Evolutionary conservation across 2,329 filamentous ascomycete species (phyloP).

Genomic region (Penicillium sp.): DNA sequence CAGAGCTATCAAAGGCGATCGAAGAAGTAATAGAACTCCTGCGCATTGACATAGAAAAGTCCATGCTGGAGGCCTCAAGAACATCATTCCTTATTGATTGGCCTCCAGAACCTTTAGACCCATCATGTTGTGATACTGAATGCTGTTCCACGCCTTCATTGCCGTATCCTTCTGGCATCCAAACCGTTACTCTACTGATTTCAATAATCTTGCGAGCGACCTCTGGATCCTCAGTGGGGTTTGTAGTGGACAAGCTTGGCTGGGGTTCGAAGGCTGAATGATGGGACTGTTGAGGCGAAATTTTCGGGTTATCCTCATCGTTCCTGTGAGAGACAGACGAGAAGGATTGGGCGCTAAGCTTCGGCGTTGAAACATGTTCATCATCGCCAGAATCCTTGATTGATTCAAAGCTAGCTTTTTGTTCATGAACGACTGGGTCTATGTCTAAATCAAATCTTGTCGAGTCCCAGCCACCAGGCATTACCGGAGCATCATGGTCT

Average conservation of each 20-base stretch:
- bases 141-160: not conserved
- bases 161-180: slow-evolving; percentile 24
- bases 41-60: slow-evolving; percentile 20
- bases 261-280: not conserved
- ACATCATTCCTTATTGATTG: slow-evolving; percentile 23
- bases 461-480: slow-evolving; percentile 43
- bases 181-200: slow-evolving; percentile 33
- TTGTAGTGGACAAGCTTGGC: slow-evolving; percentile 17
- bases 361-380: slow-evolving; percentile 26
- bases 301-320: not conserved
- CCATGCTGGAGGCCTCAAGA: slow-evolving; percentile 22
- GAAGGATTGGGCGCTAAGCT: slow-evolving; percentile 20
- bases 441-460: slow-evolving; percentile 18
- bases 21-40: slow-evolving; percentile 19
- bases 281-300: not conserved
- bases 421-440: slow-evolving; percentile 9
- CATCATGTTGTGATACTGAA: not conserved
- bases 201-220: slow-evolving; percentile 33
- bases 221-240: slow-evolving; percentile 22
- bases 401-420: slow-evolving; percentile 2
- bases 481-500: slow-evolving; percentile 28
- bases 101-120: not conserved
- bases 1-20: slow-evolving; percentile 13
- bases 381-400: slow-evolving; percentile 16
- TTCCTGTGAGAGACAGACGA: not conserved